Conservation (phyloP, 2,329 filamentous ascomycete species). For the Fusarium mangiferae region DNA sequence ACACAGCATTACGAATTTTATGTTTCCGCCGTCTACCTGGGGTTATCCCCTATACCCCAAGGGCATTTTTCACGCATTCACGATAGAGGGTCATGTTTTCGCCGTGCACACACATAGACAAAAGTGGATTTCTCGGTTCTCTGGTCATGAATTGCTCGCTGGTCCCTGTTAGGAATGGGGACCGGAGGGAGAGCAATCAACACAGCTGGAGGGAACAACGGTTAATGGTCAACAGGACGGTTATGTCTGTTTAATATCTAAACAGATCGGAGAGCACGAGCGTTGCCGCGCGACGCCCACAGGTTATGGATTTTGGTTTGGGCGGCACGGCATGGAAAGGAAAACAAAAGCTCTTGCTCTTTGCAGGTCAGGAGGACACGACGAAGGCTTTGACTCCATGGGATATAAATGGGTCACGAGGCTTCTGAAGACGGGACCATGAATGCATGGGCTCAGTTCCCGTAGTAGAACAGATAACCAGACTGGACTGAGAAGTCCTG, state of each 20-base stretch:
- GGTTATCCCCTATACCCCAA: slow-evolving; percentile 46
- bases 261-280: slow-evolving; percentile 50
- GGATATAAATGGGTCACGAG: slow-evolving; percentile 39
- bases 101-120: slow-evolving; percentile 65
- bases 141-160: slow-evolving; percentile 55
- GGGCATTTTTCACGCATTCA: slow-evolving; percentile 55
- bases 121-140: slow-evolving; percentile 74
- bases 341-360: slow-evolving; percentile 48
- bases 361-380: slow-evolving; percentile 45
- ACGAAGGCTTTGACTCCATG: slow-evolving; percentile 44
- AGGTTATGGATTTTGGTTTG: slow-evolving; percentile 53
- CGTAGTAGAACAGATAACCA: slow-evolving; percentile 49
- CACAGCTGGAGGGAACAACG: slow-evolving; percentile 47
- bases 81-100: slow-evolving; percentile 58
- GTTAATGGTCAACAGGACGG: slow-evolving; percentile 48
- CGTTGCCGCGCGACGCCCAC: slow-evolving; percentile 51
- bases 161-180: slow-evolving; percentile 47
- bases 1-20: slow-evolving; percentile 50
- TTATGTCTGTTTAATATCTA: slow-evolving; percentile 47
- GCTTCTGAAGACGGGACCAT: slow-evolving; percentile 45
- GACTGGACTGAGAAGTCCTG: slow-evolving; percentile 49
- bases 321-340: slow-evolving; percentile 47
- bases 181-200: slow-evolving; percentile 48
- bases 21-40: slow-evolving; percentile 53
- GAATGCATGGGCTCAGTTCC: slow-evolving; percentile 35